A percentile compares a stretch with the other conserved stretches of the same genome.
phyloP scores from a whole-genome alignment of 1,139 yeast species.

The Sugiyamaella sp. region DNA sequence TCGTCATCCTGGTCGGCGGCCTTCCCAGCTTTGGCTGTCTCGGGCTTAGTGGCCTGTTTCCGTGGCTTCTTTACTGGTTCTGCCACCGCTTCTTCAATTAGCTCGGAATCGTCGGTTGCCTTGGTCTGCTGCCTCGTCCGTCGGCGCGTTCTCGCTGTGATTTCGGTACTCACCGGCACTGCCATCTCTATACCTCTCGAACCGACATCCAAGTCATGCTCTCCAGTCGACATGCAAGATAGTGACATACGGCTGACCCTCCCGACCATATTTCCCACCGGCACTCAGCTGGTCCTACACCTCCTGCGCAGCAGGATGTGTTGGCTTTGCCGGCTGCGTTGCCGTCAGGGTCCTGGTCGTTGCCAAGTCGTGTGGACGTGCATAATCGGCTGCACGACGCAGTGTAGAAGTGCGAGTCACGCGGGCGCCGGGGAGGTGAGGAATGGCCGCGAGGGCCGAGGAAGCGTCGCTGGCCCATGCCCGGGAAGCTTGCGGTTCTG shows the following conservation, averaged over 20 bases:
- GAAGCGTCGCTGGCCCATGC: too few relatives aligned
- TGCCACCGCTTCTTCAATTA: neutral
- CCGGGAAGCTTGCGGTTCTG: too few relatives aligned
- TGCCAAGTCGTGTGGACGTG: neutral
- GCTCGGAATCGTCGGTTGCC: neutral
- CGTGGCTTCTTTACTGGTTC: neutral
- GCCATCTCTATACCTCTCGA: too few relatives aligned
- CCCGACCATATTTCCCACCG: neutral
- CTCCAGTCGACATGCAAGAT: too few relatives aligned
- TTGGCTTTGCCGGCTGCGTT: too few relatives aligned
- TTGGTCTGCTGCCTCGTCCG: constrained; percentile 5
- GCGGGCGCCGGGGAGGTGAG: neutral
- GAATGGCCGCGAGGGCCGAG: too few relatives aligned
- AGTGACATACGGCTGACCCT: neutral
- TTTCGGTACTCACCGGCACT: neutral
- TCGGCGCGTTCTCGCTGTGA: constrained; percentile 11
- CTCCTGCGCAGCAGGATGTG: too few relatives aligned
- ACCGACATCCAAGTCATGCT: too few relatives aligned
- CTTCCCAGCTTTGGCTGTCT: neutral
- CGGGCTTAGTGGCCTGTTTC: neutral
- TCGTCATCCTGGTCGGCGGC: neutral
- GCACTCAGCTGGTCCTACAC: too few relatives aligned
- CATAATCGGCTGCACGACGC: neutral
- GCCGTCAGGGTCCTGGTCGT: neutral
- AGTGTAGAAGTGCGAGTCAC: neutral